Conservation (phyloP, 2,329 filamentous ascomycete genomes). For the Verticillium longisporum region DNA sequence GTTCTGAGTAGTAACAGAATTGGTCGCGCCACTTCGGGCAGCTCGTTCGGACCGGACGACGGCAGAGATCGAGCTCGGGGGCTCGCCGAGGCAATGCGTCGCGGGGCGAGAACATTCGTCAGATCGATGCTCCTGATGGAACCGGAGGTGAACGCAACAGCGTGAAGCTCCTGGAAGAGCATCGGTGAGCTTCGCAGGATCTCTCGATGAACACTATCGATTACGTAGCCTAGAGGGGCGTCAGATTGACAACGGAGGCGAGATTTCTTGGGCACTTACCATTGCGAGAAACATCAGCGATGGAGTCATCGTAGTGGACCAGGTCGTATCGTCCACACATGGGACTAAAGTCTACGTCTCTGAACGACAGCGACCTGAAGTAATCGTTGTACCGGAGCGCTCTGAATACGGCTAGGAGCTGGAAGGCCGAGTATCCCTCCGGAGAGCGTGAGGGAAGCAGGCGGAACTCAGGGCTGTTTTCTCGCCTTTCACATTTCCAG, state of each 20-base stretch:
- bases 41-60: slow-evolving; percentile 2
- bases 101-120: slow-evolving; percentile 29
- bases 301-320: slow-evolving; percentile 33
- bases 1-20: slow-evolving; percentile 43
- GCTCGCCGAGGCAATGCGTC: slow-evolving; percentile 6
- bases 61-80: slow-evolving; percentile 1
- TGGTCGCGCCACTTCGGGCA: slow-evolving; percentile 37
- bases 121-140: slow-evolving; percentile 49
- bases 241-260: background rate
- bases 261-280: slow-evolving; percentile 24
- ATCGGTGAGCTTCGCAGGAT: slow-evolving; percentile 33
- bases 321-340: slow-evolving; percentile 35
- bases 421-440: slow-evolving; percentile 37
- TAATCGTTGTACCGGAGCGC: slow-evolving; percentile 53
- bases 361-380: slow-evolving; percentile 51
- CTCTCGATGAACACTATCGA: slow-evolving; percentile 11
- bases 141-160: slow-evolving; percentile 47
- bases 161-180: slow-evolving; percentile 50
- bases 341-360: slow-evolving; percentile 40
- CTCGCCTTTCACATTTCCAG: slow-evolving; percentile 37
- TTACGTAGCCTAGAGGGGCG: slow-evolving; percentile 5
- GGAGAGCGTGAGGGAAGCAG: slow-evolving; percentile 35
- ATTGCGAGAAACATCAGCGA: slow-evolving; percentile 45
- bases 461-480: slow-evolving; percentile 44
- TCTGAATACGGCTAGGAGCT: slow-evolving; percentile 50